Base-by-base conservation (phyloP, 23 red algal species). In the Gracilaria gracilis region DNA sequence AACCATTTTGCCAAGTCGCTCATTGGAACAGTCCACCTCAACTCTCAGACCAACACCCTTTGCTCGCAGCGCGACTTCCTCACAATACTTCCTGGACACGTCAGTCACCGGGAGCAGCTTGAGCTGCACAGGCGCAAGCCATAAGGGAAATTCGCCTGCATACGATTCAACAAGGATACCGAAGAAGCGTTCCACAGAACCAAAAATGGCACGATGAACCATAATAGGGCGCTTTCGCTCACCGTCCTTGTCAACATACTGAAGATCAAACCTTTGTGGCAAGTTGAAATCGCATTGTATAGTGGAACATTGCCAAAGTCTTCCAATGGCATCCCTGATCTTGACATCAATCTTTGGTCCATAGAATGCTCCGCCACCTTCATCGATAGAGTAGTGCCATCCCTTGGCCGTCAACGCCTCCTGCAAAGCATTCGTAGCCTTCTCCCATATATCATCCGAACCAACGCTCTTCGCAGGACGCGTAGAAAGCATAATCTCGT, bases 211-310 rank as follows among this genome's bases (percentile, higher is more conserved):
- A 23, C 97, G 93, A 58, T 99, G 97, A 31, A 99, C 81, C 97
- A 99, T 99, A 61, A 99, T 95, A 36, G 97, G 97, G 57, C 91
- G 94, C 73, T 93, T 44, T 28, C 91, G 42, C 16, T 55, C 35
- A 0, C 91, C 91, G 28, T 96, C 91, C 9, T 61, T 87, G 29
- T 86, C 73, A 32, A 99, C 92, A 88, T 99, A 99, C 65, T 96
- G 80, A 34, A 99, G 80, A 13, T 96, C 91, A 73, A 99, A 99
- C 23, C 97, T 90, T 57, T 96, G 87, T 0, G 97, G 97, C 64
- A 99, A 64, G 51, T 99, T 99, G 29, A 99, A 96, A 83, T 99
- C 97, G 88, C 97, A 99, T 81, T 99, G 97, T n/a, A 99, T 75
- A 29, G 97, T 99, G 23, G 97, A 99, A 82, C 97, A 99, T 82